These are phyloP conservation scores for Ogataea dorogensis DNA, from an alignment of 805 yeast genomes.

Conservation along the genomic window DNA sequence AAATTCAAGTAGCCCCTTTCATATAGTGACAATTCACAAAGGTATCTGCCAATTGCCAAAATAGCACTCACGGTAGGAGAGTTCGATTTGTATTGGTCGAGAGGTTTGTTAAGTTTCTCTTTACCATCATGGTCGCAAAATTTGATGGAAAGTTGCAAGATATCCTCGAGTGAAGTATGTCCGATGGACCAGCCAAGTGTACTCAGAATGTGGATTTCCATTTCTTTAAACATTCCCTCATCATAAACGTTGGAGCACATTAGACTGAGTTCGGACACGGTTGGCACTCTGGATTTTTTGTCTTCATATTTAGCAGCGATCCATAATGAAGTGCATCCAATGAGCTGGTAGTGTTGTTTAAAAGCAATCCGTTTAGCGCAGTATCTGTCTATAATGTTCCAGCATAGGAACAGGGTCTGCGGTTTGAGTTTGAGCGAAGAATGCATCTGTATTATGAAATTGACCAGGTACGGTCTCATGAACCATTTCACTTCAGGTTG, in stretches of 20 bases:
- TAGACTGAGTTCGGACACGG: slow-evolving; percentile 48
- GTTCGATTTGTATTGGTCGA: slow-evolving; percentile 29
- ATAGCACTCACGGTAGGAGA: slow-evolving; percentile 48
- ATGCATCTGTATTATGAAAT: slow-evolving; percentile 69
- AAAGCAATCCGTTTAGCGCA: slow-evolving; percentile 84
- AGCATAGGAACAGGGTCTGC: slow-evolving; percentile 66
- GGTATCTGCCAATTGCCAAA: slow-evolving; percentile 51
- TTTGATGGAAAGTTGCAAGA: slow-evolving; percentile 41
- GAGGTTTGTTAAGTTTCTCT: slow-evolving; percentile 27
- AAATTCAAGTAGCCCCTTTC: slow-evolving; percentile 44
- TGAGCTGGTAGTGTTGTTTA: slow-evolving; percentile 83
- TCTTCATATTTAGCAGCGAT: slow-evolving; percentile 79
- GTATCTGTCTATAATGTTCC: slow-evolving; percentile 83
- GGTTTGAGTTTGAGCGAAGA: slow-evolving; percentile 60
- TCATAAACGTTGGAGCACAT: slow-evolving; percentile 62
- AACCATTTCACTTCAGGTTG: slow-evolving; percentile 84
- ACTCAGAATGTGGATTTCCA: slow-evolving; percentile 44
- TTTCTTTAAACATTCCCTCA: slow-evolving; percentile 43
- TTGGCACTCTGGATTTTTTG: slow-evolving; percentile 57
- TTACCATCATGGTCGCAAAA: slow-evolving; percentile 35
- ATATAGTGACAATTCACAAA: slow-evolving; percentile 54
- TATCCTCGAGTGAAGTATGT: slow-evolving; percentile 52
- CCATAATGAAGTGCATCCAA: slow-evolving; percentile 92
- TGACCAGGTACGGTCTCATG: slow-evolving; percentile 72
- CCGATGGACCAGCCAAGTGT: slow-evolving; percentile 42